Evolutionary conservation across 2,329 filamentous ascomycete genomes (phyloP).

Genomic region (Hysterium pulicare): DNA sequence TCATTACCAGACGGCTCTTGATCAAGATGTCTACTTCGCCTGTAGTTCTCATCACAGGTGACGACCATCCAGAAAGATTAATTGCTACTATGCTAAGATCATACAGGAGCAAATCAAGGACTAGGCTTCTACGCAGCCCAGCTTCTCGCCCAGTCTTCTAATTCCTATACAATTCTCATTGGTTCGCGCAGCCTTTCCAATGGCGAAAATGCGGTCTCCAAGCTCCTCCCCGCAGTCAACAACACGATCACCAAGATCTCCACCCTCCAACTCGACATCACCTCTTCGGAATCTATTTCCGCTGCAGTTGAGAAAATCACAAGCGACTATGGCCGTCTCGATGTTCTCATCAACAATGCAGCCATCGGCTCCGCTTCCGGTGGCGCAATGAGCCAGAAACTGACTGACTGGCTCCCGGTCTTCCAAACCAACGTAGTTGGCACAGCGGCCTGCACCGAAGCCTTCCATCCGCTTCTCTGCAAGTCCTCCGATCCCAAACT

Average conservation of each 20-base stretch:
- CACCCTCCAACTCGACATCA: conserved; percentile 1
- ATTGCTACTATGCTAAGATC: too few relatives aligned
- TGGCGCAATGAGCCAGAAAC: not conserved
- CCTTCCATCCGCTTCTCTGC: conserved; percentile 21
- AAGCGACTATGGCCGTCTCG: not conserved
- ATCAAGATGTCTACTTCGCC: not conserved
- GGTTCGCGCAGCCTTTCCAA: not conserved
- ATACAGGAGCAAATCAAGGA: conserved; percentile 1
- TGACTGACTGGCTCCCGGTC: not conserved
- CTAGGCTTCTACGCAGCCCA: conserved; percentile 2
- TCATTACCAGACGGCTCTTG: too few relatives aligned
- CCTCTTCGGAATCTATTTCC: not conserved
- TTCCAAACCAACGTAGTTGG: conserved; percentile 29
- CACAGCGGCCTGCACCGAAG: conserved; percentile 22
- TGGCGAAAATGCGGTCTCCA: not conserved
- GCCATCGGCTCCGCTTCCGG: not conserved
- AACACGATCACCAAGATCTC: not conserved
- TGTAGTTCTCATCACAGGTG: not conserved
- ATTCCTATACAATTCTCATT: not conserved
- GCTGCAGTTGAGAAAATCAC: not conserved
- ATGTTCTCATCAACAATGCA: conserved; percentile 1
- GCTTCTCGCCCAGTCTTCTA: not conserved
- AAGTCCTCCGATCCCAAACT: conserved; percentile 16
- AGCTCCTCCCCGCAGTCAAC: not conserved
- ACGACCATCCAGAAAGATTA: too few relatives aligned